Conservation (phyloP, 352 stramenopile genomes). For the Pythium guiyangense region DNA sequence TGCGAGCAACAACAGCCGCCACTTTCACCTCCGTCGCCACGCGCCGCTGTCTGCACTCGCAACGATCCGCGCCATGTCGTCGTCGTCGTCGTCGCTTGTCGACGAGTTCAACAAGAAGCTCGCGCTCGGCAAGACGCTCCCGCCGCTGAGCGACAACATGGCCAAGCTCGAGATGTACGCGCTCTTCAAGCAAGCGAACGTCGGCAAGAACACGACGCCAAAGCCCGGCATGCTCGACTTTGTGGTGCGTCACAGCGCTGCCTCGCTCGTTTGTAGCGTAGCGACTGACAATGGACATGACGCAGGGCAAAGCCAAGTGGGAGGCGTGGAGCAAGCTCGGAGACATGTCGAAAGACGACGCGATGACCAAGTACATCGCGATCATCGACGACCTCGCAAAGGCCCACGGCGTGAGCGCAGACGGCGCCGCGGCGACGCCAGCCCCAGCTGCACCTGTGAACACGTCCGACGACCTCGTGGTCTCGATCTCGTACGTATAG, state of each 20-base stretch:
- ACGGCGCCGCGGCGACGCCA: neutral
- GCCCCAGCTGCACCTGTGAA: conserved; percentile 6
- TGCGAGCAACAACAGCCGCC: neutral
- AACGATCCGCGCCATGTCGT: conserved; percentile 7
- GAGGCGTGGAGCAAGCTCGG: conserved; percentile 72
- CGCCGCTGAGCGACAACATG: conserved; percentile 65
- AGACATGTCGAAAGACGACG: conserved; percentile 61
- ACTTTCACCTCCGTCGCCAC: neutral
- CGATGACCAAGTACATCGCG: conserved; percentile 65
- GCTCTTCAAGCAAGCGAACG: conserved; percentile 78
- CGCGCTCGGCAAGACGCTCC: conserved; percentile 63
- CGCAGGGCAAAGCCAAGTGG: conserved; percentile 67
- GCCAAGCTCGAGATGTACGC: conserved; percentile 82
- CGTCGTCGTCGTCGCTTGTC: conserved; percentile 14
- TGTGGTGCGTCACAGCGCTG: conserved; percentile 29
- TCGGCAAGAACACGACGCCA: conserved; percentile 52
- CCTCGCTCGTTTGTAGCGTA: neutral
- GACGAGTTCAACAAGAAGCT: conserved; percentile 58
- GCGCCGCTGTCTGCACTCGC: neutral
- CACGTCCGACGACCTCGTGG: conserved; percentile 42
- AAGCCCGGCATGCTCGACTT: conserved; percentile 81
- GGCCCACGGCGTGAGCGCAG: conserved; percentile 25
- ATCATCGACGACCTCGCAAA: conserved; percentile 68
- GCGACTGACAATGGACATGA: neutral
- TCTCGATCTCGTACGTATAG: conserved; percentile 45